Base-by-base conservation (phyloP, 257 asterid species). In the Solanum virginianum region DNA sequence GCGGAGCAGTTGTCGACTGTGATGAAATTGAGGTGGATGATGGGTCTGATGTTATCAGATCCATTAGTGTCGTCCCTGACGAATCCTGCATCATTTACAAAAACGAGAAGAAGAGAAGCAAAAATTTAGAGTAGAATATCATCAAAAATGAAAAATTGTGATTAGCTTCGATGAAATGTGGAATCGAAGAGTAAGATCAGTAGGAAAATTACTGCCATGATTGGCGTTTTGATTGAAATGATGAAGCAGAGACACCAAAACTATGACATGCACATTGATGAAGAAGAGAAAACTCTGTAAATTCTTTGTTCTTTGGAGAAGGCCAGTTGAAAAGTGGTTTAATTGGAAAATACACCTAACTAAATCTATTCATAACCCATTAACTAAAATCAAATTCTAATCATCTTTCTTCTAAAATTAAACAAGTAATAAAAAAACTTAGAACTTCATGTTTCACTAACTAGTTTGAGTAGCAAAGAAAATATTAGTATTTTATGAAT, bases 31-130 rank as follows among this genome's bases (percentile, higher is more conserved):
- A 59, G 10, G 91, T 41, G 57, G 97, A 89, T 71, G 98, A 82
- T 75, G 93, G 96, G 86, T 97, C 98, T 85, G 99, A 95, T 62
- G 98, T 92, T 82, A 97, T 97, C 92, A 97, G 98, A 95, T 97
- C 99, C 99, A 97, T 97, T 88, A 95, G 90, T 80, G 99, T 94
- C 88, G 88, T 95, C 83, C 99, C 92, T 80, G 95, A 92, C 53
- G 98, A 94, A 80, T 97, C 99, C 99, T 97, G 60, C 86, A 79
- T n/a, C 77, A 77, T 79, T 79, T 16, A 69, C 62, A 26, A 88
- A 66, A 81, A 29, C 59, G 54, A 24, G 39, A 45, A 57, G 18
- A 66, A 41, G 20, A 41, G 36, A 22, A 41, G 10, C 66, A 59
- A 22, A 63, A 51, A 77, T 51, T 49, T 26, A 77, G 62, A 77